Evolutionary conservation across 768 basidiomycete species (phyloP).

Genomic region (Suillus alpinus): DNA sequence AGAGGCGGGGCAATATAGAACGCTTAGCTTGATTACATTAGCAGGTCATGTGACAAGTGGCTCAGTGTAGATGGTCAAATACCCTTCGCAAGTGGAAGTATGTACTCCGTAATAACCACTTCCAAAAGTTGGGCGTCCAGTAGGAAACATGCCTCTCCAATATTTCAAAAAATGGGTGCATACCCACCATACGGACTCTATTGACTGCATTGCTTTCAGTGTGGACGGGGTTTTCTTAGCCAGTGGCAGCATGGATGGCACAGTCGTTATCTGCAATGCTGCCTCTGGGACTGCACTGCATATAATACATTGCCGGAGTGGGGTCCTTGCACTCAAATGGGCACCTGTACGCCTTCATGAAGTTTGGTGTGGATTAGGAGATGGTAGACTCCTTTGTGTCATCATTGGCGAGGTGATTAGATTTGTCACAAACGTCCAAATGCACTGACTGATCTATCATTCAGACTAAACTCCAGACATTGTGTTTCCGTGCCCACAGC

Average conservation of each 20-base stretch:
- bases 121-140: no score
- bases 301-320: background rate
- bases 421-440: background rate
- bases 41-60: no score
- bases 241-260: slow-evolving; percentile 6
- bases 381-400: slow-evolving; percentile 4
- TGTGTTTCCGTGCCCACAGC: background rate
- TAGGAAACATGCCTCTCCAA: background rate
- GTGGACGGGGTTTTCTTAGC: background rate
- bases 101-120: no score
- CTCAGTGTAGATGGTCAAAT: no score
- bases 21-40: no score
- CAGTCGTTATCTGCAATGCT: background rate
- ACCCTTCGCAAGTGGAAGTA: no score
- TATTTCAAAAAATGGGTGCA: slow-evolving; percentile 5
- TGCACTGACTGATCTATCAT: background rate
- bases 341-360: background rate
- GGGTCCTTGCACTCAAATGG: slow-evolving; percentile 4
- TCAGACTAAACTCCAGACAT: slow-evolving; percentile 1
- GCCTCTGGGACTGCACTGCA: background rate
- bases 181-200: background rate
- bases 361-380: slow-evolving; percentile 3
- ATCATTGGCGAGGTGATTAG: background rate
- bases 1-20: no score
- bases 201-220: slow-evolving; percentile 3